Percentiles rank a stretch among this genome's conserved stretches.
phyloP scores from a whole-genome alignment of 169 alveolate genomes.

The Fabrea salina region DNA sequence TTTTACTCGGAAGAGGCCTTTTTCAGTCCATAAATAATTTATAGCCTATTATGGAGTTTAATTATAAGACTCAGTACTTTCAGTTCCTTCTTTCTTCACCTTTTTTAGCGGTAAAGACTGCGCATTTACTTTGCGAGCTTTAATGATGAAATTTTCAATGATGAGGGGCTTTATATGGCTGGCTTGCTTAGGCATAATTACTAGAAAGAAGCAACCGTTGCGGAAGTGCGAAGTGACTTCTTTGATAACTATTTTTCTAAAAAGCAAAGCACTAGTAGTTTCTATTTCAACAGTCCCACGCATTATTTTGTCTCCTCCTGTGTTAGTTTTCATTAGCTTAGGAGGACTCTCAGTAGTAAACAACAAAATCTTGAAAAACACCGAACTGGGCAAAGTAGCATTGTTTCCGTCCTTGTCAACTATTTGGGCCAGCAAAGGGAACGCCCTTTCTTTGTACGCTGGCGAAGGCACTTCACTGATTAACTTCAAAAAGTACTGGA shows the following conservation, averaged over 20 bases:
- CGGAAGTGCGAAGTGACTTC: conserved; percentile 31
- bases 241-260: conserved; percentile 11
- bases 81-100: no score
- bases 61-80: no score
- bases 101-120: no score
- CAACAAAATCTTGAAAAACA: neutral
- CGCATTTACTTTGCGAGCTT: conserved; percentile 10
- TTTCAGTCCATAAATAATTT: no score
- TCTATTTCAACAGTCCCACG: conserved; percentile 28
- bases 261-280: neutral
- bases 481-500: neutral
- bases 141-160: conserved; percentile 24
- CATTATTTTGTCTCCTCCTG: conserved; percentile 29
- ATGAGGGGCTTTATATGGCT: neutral
- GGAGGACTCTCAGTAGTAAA: conserved; percentile 31
- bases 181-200: neutral
- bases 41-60: no score
- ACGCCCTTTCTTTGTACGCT: conserved; percentile 28
- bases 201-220: conserved; percentile 22
- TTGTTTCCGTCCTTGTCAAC: conserved; percentile 2
- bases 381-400: neutral
- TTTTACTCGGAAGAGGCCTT: no score
- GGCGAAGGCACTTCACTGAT: conserved; percentile 14
- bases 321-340: conserved; percentile 7
- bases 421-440: neutral